Percentiles rank a stretch among this genome's conserved stretches.
Evolutionary conservation across 306 rosid genomes (phyloP).

Genomic region (Senna tora): DNA sequence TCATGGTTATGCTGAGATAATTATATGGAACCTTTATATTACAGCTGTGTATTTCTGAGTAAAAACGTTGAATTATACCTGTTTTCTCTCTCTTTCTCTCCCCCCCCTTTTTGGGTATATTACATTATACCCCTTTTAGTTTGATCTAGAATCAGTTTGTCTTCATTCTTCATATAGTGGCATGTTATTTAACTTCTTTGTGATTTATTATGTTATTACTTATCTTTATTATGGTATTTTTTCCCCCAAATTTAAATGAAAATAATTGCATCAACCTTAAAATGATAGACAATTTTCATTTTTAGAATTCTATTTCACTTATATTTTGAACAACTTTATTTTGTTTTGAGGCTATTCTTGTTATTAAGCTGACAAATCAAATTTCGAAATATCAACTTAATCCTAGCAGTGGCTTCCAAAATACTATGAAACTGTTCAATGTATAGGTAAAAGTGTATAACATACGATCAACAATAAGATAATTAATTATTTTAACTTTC

Average conservation of each 20-base stretch:
- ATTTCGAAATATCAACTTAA: not conserved
- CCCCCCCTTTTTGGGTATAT: not conserved
- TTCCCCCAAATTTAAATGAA: not conserved
- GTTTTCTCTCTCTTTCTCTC: not conserved
- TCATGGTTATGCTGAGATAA: not conserved
- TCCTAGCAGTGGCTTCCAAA: no score
- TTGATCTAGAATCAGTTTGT: not conserved
- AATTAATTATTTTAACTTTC: no score
- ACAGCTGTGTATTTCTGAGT: slow-evolving; percentile 4
- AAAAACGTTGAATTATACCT: not conserved
- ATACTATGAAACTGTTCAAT: not conserved
- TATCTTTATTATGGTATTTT: not conserved
- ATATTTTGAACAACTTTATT: not conserved
- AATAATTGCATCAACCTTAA: no score
- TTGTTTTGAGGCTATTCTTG: not conserved
- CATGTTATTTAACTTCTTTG: not conserved
- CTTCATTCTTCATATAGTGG: not conserved
- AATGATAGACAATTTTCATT: no score
- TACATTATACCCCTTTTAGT: not conserved
- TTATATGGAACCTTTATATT: slow-evolving; percentile 1
- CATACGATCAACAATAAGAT: no score
- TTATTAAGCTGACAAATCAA: not conserved
- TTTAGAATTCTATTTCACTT: not conserved
- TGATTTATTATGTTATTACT: not conserved
- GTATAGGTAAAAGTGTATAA: not conserved